Evolutionary conservation across 1,284 basidiomycete genomes (phyloP).

Genomic region (Ganoderma sp.): DNA sequence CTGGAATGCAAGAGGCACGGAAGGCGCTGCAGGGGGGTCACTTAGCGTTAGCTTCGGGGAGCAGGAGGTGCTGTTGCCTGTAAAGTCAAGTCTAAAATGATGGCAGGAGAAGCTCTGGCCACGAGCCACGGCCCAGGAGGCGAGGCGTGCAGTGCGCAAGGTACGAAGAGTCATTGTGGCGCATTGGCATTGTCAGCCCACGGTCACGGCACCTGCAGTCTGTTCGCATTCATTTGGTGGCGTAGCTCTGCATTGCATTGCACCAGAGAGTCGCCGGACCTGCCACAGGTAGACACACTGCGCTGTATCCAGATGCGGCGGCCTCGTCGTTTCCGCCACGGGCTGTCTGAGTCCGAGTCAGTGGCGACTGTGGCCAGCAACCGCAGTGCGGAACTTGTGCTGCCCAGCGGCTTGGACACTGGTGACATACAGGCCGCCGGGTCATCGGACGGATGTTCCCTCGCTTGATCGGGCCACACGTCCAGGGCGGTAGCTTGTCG

Average conservation of each 20-base stretch:
- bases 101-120: not conserved
- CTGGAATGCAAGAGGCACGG: constrained; percentile 3
- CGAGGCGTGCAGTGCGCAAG: not conserved
- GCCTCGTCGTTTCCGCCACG: not conserved
- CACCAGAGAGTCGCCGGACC: not conserved
- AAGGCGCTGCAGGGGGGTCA: no score
- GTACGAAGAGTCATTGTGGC: not conserved
- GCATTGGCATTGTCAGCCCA: not conserved
- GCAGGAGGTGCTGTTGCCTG: not conserved
- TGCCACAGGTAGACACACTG: not conserved
- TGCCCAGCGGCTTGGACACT: not conserved
- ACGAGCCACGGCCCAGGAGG: not conserved
- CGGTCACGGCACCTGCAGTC: not conserved
- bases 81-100: not conserved
- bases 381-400: constrained; percentile 1
- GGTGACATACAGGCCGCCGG: not conserved
- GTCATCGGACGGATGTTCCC: constrained; percentile 2
- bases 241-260: constrained; percentile 8
- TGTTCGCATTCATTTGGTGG: not conserved
- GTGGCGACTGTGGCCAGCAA: not conserved
- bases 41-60: not conserved
- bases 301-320: not conserved
- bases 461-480: constrained; percentile 5
- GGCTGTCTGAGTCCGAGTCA: not conserved
- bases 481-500: not conserved